These are phyloP conservation scores for Sanguinoderma infundibulare DNA, from an alignment of 1,284 basidiomycete genomes.

Conservation along the genomic window DNA sequence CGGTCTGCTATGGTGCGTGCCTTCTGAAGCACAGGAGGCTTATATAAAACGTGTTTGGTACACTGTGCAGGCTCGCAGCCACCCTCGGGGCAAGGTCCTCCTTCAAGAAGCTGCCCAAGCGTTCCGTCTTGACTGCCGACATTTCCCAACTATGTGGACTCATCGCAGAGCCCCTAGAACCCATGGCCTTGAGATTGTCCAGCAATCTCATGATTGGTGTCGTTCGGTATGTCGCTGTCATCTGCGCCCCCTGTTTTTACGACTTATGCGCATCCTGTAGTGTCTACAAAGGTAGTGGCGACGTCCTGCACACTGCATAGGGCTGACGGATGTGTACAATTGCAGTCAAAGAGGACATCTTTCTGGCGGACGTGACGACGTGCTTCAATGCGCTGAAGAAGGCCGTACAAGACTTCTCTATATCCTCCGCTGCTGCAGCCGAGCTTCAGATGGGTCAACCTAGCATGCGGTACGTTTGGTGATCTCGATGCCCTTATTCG, in stretches of 20 bases:
- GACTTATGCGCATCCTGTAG: conserved; percentile 36
- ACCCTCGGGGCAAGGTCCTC: conserved; percentile 84
- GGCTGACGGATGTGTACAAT: background rate
- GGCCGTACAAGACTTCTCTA: conserved; percentile 65
- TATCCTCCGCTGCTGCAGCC: conserved; percentile 44
- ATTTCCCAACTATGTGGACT: conserved; percentile 80
- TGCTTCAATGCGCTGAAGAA: conserved; percentile 78
- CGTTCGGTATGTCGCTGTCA: conserved; percentile 62
- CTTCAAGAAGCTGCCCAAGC: conserved; percentile 81
- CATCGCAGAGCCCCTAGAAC: conserved; percentile 82
- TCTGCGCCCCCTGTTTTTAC: background rate
- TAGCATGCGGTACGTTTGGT: conserved; percentile 54
- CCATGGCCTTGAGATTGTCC: conserved; percentile 82
- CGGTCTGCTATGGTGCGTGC: conserved; percentile 72
- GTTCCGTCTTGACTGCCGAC: conserved; percentile 80
- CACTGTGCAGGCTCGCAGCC: conserved; percentile 85
- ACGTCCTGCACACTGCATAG: background rate
- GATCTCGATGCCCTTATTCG: background rate
- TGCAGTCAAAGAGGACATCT: conserved; percentile 84
- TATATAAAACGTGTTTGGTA: background rate
- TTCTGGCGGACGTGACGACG: conserved; percentile 77
- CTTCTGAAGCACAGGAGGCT: background rate
- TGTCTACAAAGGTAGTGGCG: conserved; percentile 67
- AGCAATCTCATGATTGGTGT: conserved; percentile 89
- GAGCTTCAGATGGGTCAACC: conserved; percentile 74